A percentile compares a stretch with the other conserved stretches of the same genome.
These are phyloP conservation scores for Paraphaeosphaeria minitans DNA, from an alignment of 2,329 filamentous ascomycete species.

Conservation along the genomic window DNA sequence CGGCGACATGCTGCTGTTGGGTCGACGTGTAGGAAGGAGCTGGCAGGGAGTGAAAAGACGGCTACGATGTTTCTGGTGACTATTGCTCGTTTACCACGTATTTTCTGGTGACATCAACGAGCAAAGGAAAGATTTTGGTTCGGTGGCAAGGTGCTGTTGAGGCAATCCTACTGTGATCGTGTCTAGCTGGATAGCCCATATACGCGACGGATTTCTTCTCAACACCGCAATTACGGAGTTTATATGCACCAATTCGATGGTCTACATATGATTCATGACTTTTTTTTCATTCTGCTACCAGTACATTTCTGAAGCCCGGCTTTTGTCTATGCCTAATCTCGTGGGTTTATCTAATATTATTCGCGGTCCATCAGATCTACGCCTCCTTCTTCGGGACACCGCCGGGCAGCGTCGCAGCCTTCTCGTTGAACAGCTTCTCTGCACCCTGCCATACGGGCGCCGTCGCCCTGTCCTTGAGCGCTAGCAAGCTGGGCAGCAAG, in stretches of 20 bases:
- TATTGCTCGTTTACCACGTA: too few species aligned
- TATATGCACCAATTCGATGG: not conserved
- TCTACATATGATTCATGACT: not conserved
- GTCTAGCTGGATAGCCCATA: too few species aligned
- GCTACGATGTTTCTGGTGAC: too few species aligned
- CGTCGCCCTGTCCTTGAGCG: constrained; percentile 75
- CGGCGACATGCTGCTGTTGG: too few species aligned
- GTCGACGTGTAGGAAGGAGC: too few species aligned
- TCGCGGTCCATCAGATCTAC: constrained; percentile 12
- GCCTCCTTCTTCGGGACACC: constrained; percentile 40
- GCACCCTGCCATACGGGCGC: constrained; percentile 83
- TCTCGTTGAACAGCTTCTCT: constrained; percentile 81
- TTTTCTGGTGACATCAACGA: too few species aligned
- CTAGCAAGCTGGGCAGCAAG: constrained; percentile 76
- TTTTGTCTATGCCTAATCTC: constrained; percentile 9
- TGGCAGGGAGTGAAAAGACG: too few species aligned
- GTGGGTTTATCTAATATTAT: not conserved
- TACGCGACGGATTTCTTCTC: too few species aligned
- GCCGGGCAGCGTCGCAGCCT: constrained; percentile 72
- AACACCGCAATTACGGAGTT: not conserved
- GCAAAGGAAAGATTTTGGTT: too few species aligned
- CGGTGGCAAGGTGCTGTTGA: too few species aligned
- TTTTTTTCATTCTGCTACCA: not conserved
- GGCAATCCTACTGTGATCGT: too few species aligned
- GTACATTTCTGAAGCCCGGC: not conserved